Evolutionary conservation across 176 grass and related monocot species (phyloP).

Genomic region (Alopecurus myosuroides): DNA sequence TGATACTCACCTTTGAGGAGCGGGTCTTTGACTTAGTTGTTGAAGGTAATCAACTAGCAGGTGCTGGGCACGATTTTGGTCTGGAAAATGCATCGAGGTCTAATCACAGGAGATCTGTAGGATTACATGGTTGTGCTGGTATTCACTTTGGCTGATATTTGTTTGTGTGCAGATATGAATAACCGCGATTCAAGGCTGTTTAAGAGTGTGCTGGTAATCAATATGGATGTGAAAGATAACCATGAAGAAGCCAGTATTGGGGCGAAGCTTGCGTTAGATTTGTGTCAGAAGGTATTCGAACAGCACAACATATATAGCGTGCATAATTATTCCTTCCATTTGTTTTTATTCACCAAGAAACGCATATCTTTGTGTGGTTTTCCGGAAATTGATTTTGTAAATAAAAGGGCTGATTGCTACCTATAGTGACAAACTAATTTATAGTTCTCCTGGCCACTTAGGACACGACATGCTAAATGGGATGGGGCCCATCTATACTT

Average conservation of each 20-base stretch:
- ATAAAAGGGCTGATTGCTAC: not conserved
- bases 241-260: conserved; percentile 96
- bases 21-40: conserved; percentile 81
- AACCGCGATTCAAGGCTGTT: conserved; percentile 70
- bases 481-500: not conserved
- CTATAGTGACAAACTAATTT: not conserved
- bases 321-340: conserved; percentile 1
- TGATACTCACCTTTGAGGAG: conserved; percentile 89
- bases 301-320: not conserved
- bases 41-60: conserved; percentile 56
- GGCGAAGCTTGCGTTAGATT: conserved; percentile 89
- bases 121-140: not conserved
- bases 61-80: not conserved
- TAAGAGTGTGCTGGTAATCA: conserved; percentile 70
- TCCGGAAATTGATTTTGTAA: not conserved
- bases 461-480: not conserved
- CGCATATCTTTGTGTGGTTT: not conserved
- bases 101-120: not conserved
- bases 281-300: conserved; percentile 75
- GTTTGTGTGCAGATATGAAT: conserved; percentile 70
- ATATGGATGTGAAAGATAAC: conserved; percentile 99
- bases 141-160: not conserved
- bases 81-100: not conserved
- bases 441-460: not conserved
- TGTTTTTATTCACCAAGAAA: not conserved